phyloP scores from a whole-genome alignment of 2,329 filamentous ascomycete genomes.

The Cladophialophora chaetospira region DNA sequence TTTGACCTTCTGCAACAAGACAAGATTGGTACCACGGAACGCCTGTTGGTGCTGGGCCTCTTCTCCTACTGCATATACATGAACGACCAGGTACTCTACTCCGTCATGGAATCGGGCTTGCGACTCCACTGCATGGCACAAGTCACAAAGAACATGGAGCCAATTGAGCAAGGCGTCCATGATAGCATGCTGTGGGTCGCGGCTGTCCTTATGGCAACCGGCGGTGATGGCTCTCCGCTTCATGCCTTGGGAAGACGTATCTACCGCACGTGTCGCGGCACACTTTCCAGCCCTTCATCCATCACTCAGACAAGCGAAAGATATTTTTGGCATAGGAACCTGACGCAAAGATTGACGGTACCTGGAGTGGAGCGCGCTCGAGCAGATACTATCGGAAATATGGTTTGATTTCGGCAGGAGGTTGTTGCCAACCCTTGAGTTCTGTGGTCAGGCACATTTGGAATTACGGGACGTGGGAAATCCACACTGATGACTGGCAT shows the following conservation, averaged over 20 bases:
- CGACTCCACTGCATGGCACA: slow-evolving; percentile 9
- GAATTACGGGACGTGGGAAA: background rate
- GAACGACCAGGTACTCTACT: slow-evolving; percentile 7
- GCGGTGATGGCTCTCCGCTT: slow-evolving; percentile 8
- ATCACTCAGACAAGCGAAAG: slow-evolving; percentile 3
- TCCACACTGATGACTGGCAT: background rate
- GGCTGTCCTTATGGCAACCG: slow-evolving; percentile 9
- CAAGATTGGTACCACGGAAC: slow-evolving; percentile 2
- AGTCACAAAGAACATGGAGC: slow-evolving; percentile 1
- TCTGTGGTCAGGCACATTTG: background rate
- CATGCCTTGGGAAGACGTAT: slow-evolving; percentile 12
- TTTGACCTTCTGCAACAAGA: slow-evolving; percentile 16
- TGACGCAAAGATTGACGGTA: slow-evolving; percentile 7
- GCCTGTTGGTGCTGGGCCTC: slow-evolving; percentile 5
- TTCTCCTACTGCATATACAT: slow-evolving; percentile 12
- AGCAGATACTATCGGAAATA: slow-evolving; percentile 4
- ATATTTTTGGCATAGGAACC: slow-evolving; percentile 15
- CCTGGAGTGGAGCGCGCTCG: background rate
- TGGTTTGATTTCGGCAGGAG: slow-evolving; percentile 11
- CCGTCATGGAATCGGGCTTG: slow-evolving; percentile 12
- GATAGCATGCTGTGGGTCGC: slow-evolving; percentile 11
- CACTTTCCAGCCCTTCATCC: background rate
- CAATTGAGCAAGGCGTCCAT: background rate
- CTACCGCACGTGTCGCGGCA: background rate
- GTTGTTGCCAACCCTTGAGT: background rate